phyloP scores from a whole-genome alignment of 352 stramenopile genomes.

The Phytophthora crassamura region DNA sequence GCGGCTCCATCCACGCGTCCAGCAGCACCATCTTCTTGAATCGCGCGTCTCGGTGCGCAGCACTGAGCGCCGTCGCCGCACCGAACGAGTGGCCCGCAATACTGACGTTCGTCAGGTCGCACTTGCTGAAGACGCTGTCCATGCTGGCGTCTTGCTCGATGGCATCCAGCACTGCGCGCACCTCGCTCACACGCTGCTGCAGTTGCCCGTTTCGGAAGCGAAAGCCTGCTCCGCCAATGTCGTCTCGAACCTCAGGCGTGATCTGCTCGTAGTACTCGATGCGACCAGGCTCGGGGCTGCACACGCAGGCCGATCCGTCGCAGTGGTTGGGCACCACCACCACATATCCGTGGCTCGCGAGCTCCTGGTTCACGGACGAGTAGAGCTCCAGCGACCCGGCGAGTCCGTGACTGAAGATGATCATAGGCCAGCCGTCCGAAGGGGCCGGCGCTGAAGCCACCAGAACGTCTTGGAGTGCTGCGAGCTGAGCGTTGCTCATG shows the following conservation, averaged over 20 bases:
- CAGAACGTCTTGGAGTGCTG: conserved; percentile 47
- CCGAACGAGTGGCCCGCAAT: conserved; percentile 72
- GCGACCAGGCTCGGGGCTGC: conserved; percentile 39
- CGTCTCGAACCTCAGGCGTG: conserved; percentile 47
- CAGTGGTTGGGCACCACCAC: conserved; percentile 69
- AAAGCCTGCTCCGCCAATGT: conserved; percentile 60
- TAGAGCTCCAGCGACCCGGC: conserved; percentile 69
- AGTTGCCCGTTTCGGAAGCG: conserved; percentile 71
- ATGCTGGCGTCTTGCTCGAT: conserved; percentile 18
- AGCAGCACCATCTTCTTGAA: conserved; percentile 59
- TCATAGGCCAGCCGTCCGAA: conserved; percentile 49
- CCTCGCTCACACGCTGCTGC: conserved; percentile 55
- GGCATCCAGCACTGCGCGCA: conserved; percentile 54
- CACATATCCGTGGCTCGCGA: conserved; percentile 68
- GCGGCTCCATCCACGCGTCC: conserved; percentile 74
- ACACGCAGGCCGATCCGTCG: conserved; percentile 72
- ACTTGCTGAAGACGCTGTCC: conserved; percentile 37
- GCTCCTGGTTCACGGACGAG: conserved; percentile 62
- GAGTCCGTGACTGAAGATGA: conserved; percentile 74
- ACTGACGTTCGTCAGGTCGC: conserved; percentile 47
- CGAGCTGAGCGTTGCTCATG: conserved; percentile 56
- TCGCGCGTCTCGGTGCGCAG: conserved; percentile 55
- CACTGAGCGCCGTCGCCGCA: conserved; percentile 59
- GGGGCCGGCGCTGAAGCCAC: conserved; percentile 27
- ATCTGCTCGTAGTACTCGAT: conserved; percentile 73